A percentile compares a stretch with the other conserved stretches of the same genome.
These are phyloP conservation scores for Kalaharituber pfeilii DNA, from an alignment of 2,329 filamentous ascomycete species.

Conservation along the genomic window DNA sequence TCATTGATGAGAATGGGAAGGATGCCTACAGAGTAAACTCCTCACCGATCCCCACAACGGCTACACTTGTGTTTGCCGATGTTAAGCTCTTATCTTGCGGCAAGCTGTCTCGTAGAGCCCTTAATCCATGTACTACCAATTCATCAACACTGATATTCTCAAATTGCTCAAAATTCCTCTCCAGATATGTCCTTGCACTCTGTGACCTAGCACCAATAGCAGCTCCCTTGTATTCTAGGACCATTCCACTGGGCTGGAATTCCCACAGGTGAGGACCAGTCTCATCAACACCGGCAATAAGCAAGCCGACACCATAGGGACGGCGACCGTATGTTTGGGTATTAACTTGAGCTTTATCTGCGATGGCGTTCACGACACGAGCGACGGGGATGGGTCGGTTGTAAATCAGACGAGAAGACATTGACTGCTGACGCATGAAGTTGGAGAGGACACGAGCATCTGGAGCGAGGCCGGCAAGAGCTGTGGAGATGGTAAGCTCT, in stretches of 20 bases:
- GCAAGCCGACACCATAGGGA: conserved; percentile 83
- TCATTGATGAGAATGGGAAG: neutral
- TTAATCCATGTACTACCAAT: conserved; percentile 75
- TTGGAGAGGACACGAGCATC: conserved; percentile 98
- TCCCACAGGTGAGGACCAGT: conserved; percentile 91
- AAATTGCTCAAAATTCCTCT: conserved; percentile 78
- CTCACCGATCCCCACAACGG: conserved; percentile 48
- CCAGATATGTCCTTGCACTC: conserved; percentile 94
- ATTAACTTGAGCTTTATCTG: conserved; percentile 91
- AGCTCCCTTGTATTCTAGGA: conserved; percentile 91
- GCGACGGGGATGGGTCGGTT: conserved; percentile 82
- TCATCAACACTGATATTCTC: conserved; percentile 60
- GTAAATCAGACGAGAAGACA: conserved; percentile 88
- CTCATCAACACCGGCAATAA: conserved; percentile 88
- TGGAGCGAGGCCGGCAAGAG: conserved; percentile 89
- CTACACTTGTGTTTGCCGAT: conserved; percentile 88
- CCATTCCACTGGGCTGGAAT: conserved; percentile 92
- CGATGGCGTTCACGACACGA: conserved; percentile 78
- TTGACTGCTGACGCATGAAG: conserved; percentile 99
- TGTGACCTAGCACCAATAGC: conserved; percentile 91
- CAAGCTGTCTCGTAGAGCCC: conserved; percentile 84
- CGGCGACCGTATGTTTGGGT: conserved; percentile 95
- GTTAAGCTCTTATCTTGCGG: conserved; percentile 96
- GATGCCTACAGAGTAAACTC: conserved; percentile 5
- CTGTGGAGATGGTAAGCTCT: conserved; percentile 25